Evolutionary conservation across 345 rosid genomes (phyloP).

Genomic region (Rhodamnia rubescens): DNA sequence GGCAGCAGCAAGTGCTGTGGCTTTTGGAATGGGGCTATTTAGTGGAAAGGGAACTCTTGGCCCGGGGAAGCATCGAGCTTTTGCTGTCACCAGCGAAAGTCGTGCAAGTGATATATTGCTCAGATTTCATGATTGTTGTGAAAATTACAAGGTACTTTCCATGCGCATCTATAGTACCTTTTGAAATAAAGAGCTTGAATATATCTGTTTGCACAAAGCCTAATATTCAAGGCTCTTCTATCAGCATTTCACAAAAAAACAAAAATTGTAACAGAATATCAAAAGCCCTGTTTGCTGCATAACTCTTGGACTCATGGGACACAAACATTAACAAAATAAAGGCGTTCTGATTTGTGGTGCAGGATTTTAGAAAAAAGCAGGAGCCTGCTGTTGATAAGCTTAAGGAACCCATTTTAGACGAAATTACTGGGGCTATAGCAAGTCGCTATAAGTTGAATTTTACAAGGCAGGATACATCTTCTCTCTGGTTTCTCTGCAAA

Average conservation of each 20-base stretch:
- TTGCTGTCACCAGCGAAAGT: constrained; percentile 81
- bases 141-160: constrained; percentile 69
- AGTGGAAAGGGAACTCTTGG: constrained; percentile 73
- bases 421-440: constrained; percentile 53
- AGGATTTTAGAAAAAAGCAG: constrained; percentile 45
- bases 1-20: constrained; percentile 95
- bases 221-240: neutral
- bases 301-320: neutral
- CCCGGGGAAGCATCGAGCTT: constrained; percentile 67
- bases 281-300: neutral
- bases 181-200: neutral
- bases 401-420: constrained; percentile 72
- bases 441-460: constrained; percentile 50
- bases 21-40: constrained; percentile 96
- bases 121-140: constrained; percentile 75
- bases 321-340: neutral
- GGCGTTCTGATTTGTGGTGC: constrained; percentile 1
- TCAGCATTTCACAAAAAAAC: neutral
- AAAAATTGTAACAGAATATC: neutral
- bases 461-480: constrained; percentile 63
- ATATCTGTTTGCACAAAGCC: neutral
- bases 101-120: constrained; percentile 82
- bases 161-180: neutral
- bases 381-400: constrained; percentile 69
- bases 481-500: constrained; percentile 93